Evolutionary conservation across 164 flowering plant genomes (phyloP).

Genomic region (Sextonia rubra): DNA sequence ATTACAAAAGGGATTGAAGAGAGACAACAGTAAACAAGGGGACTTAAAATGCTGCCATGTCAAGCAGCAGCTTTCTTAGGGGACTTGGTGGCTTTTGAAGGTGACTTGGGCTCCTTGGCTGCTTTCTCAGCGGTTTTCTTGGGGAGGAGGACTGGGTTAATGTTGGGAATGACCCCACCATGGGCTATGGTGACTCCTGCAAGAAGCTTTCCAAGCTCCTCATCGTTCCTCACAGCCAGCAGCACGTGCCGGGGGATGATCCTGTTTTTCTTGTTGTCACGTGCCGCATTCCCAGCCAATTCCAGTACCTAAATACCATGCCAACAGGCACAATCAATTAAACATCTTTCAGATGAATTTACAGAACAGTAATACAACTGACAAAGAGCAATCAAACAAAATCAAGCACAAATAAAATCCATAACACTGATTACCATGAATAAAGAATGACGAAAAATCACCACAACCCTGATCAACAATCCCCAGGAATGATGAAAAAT

Average conservation of each 20-base stretch:
- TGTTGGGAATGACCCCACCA: conserved; percentile 73
- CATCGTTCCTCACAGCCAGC: conserved; percentile 7
- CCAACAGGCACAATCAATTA: too few relatives aligned
- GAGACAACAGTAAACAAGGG: too few relatives aligned
- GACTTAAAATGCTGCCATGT: too few relatives aligned
- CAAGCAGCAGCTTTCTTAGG: conserved; percentile 8
- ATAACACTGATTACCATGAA: too few relatives aligned
- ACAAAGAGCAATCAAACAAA: too few relatives aligned
- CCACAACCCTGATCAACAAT: too few relatives aligned
- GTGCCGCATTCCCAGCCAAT: conserved; percentile 14
- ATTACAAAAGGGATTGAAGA: too few relatives aligned
- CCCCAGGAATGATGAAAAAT: too few relatives aligned
- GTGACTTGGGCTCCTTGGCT: conserved; percentile 17
- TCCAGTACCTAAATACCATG: conserved; percentile 5
- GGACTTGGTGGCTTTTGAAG: conserved; percentile 14
- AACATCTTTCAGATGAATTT: too few relatives aligned
- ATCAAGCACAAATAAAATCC: too few relatives aligned
- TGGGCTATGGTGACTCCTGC: conserved; percentile 65
- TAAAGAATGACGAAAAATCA: too few relatives aligned
- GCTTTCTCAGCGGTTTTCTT: conserved; percentile 47
- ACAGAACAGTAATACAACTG: too few relatives aligned
- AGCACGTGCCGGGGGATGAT: conserved; percentile 15
- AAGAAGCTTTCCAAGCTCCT: conserved; percentile 64
- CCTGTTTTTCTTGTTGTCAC: conserved; percentile 14
- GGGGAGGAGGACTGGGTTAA: conserved; percentile 64